Conservation (phyloP, 2,329 filamentous ascomycete species). For the Fusarium dlaminii region DNA sequence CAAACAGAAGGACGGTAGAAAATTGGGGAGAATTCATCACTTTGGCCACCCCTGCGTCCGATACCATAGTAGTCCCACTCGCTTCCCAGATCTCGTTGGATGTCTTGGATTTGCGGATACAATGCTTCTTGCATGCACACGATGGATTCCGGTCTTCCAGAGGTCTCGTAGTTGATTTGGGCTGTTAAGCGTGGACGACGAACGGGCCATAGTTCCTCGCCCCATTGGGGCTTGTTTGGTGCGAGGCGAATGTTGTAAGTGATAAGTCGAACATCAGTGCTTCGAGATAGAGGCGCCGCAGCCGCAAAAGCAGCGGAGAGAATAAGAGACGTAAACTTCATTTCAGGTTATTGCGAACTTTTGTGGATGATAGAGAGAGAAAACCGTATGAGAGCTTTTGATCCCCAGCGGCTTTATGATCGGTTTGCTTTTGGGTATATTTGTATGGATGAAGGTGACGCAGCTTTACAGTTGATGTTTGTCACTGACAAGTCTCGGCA, state of each 20-base stretch:
- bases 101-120: conserved; percentile 65
- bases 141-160: conserved; percentile 58
- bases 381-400: background rate
- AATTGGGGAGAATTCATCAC: conserved; percentile 76
- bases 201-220: conserved; percentile 66
- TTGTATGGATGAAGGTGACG: background rate
- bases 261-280: conserved; percentile 60
- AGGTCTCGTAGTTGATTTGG: conserved; percentile 61
- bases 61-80: conserved; percentile 65
- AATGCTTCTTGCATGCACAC: conserved; percentile 75
- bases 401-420: background rate
- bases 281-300: conserved; percentile 15
- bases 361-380: background rate
- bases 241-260: conserved; percentile 74
- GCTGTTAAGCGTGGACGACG: conserved; percentile 62
- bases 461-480: background rate
- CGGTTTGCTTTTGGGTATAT: background rate
- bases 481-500: background rate
- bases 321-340: conserved; percentile 29
- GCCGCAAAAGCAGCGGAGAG: conserved; percentile 15
- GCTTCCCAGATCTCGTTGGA: conserved; percentile 54
- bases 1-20: conserved; percentile 67
- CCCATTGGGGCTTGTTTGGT: conserved; percentile 56
- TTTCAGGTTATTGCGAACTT: background rate
- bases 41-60: conserved; percentile 66